phyloP scores from a whole-genome alignment of 306 rosid genomes.

The Inga leiocalycina region DNA sequence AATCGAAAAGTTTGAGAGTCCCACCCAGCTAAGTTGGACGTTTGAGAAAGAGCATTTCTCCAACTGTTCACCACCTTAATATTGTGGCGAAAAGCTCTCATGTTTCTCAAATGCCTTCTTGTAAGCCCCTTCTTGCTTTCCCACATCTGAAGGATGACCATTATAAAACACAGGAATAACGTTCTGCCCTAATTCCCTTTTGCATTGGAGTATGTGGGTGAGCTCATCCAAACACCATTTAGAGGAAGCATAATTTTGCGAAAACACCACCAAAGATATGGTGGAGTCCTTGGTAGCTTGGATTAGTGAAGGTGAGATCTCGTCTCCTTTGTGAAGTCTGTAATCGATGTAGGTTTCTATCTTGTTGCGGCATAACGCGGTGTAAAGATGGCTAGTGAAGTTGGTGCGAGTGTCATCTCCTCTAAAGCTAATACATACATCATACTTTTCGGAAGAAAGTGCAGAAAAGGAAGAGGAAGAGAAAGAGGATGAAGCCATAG shows the following conservation, averaged over 20 bases:
- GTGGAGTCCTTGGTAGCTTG: neutral
- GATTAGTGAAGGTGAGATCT: neutral
- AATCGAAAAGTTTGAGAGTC: neutral
- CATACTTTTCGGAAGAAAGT: neutral
- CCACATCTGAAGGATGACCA: conserved; percentile 3
- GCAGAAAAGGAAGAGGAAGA: too few species aligned
- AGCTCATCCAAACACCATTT: conserved; percentile 26
- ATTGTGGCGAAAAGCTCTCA: neutral
- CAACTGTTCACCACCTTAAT: neutral
- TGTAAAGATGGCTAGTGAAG: too few species aligned
- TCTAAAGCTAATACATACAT: neutral
- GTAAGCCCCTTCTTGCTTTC: neutral
- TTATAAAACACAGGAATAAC: conserved; percentile 32
- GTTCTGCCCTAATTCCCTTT: neutral
- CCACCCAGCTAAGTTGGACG: neutral
- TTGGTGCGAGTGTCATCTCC: neutral
- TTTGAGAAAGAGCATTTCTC: neutral
- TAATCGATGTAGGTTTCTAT: too few species aligned
- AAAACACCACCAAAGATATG: neutral
- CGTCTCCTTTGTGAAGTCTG: conserved; percentile 3
- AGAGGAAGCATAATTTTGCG: conserved; percentile 17
- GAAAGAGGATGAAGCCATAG: too few species aligned
- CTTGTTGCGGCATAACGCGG: too few species aligned
- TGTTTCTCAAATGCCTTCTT: conserved; percentile 7
- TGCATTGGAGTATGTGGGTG: neutral